These are phyloP conservation scores for Dillenia suffruticosa DNA, from an alignment of 164 flowering plant genomes.

Conservation along the genomic window DNA sequence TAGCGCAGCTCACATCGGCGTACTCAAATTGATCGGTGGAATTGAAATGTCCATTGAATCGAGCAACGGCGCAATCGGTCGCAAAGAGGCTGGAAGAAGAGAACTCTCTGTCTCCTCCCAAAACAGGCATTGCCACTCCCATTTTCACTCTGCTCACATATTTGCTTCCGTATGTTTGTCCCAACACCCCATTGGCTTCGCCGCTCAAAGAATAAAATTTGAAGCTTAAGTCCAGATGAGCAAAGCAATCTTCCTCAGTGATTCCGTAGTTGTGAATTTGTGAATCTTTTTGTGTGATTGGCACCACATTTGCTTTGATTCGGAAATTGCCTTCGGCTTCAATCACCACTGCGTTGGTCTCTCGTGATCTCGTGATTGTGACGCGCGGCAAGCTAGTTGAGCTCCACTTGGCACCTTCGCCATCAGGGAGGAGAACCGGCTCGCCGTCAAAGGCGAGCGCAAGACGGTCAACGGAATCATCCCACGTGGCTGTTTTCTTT, in stretches of 20 bases:
- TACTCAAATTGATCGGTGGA: not conserved
- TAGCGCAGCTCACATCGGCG: slow-evolving; percentile 9
- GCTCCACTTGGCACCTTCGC: slow-evolving; percentile 9
- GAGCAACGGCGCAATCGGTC: slow-evolving; percentile 16
- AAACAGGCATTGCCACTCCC: slow-evolving; percentile 13
- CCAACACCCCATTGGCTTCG: slow-evolving; percentile 22
- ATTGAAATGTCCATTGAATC: slow-evolving; percentile 17
- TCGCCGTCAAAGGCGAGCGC: slow-evolving; percentile 14
- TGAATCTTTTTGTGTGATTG: slow-evolving; percentile 15
- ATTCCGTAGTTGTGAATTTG: slow-evolving; percentile 16
- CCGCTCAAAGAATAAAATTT: slow-evolving; percentile 17
- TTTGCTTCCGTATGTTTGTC: slow-evolving; percentile 17
- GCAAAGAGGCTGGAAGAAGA: slow-evolving; percentile 10
- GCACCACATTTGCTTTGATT: slow-evolving; percentile 13
- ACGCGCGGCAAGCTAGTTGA: not conserved
- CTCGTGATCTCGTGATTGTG: slow-evolving; percentile 8
- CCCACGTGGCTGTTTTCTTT: slow-evolving; percentile 15
- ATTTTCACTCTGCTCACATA: slow-evolving; percentile 16
- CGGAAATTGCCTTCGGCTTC: slow-evolving; percentile 9
- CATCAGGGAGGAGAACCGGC: slow-evolving; percentile 9
- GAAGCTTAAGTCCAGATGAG: slow-evolving; percentile 22
- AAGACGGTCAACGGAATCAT: slow-evolving; percentile 17
- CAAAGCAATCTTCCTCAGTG: slow-evolving; percentile 21
- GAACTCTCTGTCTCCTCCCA: slow-evolving; percentile 13
- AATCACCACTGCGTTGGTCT: slow-evolving; percentile 10